Base-by-base conservation (phyloP, 2,329 filamentous ascomycete species). In the Stagonosporopsis cucurbitacearum region DNA sequence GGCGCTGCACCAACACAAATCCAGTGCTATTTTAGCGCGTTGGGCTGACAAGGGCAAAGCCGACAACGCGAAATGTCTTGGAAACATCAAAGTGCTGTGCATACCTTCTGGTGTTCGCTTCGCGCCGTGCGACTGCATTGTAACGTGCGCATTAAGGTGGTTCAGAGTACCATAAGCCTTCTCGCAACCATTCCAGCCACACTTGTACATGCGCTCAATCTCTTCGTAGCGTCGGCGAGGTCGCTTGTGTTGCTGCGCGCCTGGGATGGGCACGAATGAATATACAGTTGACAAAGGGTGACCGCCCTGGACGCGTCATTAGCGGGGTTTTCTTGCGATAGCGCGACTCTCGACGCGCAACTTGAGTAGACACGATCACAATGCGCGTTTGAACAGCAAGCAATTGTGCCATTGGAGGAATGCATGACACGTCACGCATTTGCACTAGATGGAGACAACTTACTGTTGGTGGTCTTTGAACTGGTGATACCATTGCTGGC, bases 151-250 rank as follows among this genome's bases (percentile, higher is more conserved):
- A 73, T 99, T 99, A 66, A 99, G 77, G 75, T 99, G 95, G 77
- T 99, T 99, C 59, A 99, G 80, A 43, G 95, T 99, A 57, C 95
- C 95, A 67, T 99, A 99, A 2, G 95, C 95, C 80, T 99, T 99
- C 78, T 99, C 95, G 73, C 95, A 99, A 8, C 93, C 93, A 64
- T 97, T 94, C 91, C 92, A 98, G 23, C 94, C 95, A 73, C 95
- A 99, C 78, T 98, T 98, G 82, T 99, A 98, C 95, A 99, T 98
- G 73, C 95, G 88, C 81, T 99, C 95, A 68, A 99, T 99, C 75
- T 99, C 95, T 78, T 99, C 95, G 70, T 97, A 99, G 50, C 95
- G 87, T 69, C 95, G 84, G 62, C 95, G 86, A 12, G 95, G 95
- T 55, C 95, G 87, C 81, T 99, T 99, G 77, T 98, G 94, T 75